phyloP scores from a whole-genome alignment of 2,329 filamentous ascomycete species.

The Ustulina deusta region DNA sequence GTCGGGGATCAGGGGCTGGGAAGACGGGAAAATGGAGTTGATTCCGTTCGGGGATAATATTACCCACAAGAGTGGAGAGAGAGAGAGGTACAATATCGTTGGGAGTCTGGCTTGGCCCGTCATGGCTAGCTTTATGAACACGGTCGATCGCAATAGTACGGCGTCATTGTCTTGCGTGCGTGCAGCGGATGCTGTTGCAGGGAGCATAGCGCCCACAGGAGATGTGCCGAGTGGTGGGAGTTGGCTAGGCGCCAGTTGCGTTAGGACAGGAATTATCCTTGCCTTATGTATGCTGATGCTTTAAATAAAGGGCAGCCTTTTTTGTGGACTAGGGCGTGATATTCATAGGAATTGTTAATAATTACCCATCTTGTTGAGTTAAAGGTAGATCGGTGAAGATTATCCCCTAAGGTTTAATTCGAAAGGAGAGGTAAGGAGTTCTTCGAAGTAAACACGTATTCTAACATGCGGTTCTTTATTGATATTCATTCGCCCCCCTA shows the following conservation, averaged over 20 bases:
- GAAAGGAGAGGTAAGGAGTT: too few species aligned
- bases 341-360: too few species aligned
- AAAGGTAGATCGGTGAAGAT: too few species aligned
- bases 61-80: not conserved
- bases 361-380: too few species aligned
- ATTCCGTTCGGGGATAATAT: not conserved
- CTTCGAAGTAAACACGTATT: too few species aligned
- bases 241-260: not conserved
- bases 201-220: not conserved
- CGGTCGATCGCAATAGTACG: too few species aligned
- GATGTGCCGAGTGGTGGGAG: not conserved
- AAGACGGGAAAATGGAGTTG: not conserved
- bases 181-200: not conserved
- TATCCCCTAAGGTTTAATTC: too few species aligned
- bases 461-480: too few species aligned
- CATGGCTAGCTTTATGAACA: not conserved
- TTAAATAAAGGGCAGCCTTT: too few species aligned
- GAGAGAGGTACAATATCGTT: not conserved
- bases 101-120: slow-evolving; percentile 6
- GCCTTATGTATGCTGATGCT: not conserved
- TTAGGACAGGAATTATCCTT: not conserved
- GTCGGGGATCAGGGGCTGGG: not conserved
- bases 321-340: too few species aligned
- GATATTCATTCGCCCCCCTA: too few species aligned
- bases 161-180: not conserved